Conservation (phyloP, 75 land plant species). For the Sequoia sempervirens region DNA sequence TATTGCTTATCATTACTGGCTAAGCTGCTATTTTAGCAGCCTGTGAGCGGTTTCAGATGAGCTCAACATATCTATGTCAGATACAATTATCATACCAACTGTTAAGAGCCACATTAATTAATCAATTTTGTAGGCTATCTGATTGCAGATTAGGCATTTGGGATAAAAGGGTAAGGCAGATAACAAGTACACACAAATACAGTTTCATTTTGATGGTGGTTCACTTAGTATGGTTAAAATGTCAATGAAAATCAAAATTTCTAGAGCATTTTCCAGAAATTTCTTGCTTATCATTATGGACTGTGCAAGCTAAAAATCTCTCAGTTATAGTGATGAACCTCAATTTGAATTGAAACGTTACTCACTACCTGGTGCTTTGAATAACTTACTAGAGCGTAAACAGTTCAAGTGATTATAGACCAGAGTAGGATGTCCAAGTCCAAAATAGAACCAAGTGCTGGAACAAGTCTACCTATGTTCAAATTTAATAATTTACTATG, state of each 20-base stretch:
- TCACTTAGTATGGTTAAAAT: too few relatives aligned
- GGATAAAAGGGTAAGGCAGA: neutral
- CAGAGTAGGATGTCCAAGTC: neutral
- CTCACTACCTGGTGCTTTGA: neutral
- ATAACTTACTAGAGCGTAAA: neutral
- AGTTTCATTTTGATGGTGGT: too few relatives aligned
- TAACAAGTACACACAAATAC: too few relatives aligned
- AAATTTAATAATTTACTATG: too few relatives aligned
- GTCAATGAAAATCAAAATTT: too few relatives aligned
- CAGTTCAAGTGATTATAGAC: neutral
- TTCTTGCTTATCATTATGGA: too few relatives aligned
- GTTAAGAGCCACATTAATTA: neutral
- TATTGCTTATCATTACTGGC: neutral
- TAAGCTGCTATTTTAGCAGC: neutral
- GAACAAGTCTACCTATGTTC: neutral
- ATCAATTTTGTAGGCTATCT: neutral
- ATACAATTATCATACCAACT: neutral
- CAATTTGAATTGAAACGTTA: neutral
- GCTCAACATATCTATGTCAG: neutral
- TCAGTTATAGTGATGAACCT: conserved; percentile 1
- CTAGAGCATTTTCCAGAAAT: too few relatives aligned
- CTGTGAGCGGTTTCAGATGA: neutral
- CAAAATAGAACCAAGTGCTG: neutral
- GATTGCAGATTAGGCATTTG: neutral
- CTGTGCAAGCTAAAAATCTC: neutral